Evolutionary conservation across 2,329 filamentous ascomycete genomes (phyloP).

Genomic region (Didymella arachidicola): DNA sequence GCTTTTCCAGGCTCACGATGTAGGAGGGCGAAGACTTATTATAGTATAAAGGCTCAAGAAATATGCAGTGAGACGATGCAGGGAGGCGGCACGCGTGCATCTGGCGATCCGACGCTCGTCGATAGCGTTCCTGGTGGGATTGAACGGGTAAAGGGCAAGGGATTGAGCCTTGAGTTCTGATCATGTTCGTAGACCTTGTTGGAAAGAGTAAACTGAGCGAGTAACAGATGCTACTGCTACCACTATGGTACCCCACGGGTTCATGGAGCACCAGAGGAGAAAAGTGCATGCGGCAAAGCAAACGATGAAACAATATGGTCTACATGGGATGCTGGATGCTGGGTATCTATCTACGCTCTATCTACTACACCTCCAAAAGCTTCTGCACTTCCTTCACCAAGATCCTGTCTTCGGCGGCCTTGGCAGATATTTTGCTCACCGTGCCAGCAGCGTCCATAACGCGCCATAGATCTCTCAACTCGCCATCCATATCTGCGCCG

Average conservation of each 20-base stretch:
- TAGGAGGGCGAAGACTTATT: conserved; percentile 3
- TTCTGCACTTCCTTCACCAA: conserved; percentile 47
- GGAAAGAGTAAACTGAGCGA: too few relatives aligned
- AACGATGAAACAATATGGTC: background rate
- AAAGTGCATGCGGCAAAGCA: too few relatives aligned
- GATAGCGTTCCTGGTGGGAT: too few relatives aligned
- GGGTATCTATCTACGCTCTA: conserved; percentile 13
- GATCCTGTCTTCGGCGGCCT: conserved; percentile 41
- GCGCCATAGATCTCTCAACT: conserved; percentile 79
- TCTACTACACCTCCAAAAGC: conserved; percentile 35
- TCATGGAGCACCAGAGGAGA: too few relatives aligned
- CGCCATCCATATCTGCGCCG: conserved; percentile 71
- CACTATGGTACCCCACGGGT: too few relatives aligned
- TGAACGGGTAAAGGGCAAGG: too few relatives aligned
- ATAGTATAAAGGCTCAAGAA: background rate
- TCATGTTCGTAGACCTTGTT: too few relatives aligned
- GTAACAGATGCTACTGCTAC: too few relatives aligned
- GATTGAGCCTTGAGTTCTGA: too few relatives aligned
- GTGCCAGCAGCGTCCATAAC: conserved; percentile 77
- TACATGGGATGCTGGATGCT: conserved; percentile 14
- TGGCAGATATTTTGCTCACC: conserved; percentile 53
- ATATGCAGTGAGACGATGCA: too few relatives aligned
- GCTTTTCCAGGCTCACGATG: background rate
- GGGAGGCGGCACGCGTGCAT: too few relatives aligned
- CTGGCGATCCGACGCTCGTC: too few relatives aligned